Evolutionary conservation across 2,329 filamentous ascomycete genomes (phyloP), one percentile per base, ranked within the genome.

Genomic region (Dactylonectria macrodidyma): DNA sequence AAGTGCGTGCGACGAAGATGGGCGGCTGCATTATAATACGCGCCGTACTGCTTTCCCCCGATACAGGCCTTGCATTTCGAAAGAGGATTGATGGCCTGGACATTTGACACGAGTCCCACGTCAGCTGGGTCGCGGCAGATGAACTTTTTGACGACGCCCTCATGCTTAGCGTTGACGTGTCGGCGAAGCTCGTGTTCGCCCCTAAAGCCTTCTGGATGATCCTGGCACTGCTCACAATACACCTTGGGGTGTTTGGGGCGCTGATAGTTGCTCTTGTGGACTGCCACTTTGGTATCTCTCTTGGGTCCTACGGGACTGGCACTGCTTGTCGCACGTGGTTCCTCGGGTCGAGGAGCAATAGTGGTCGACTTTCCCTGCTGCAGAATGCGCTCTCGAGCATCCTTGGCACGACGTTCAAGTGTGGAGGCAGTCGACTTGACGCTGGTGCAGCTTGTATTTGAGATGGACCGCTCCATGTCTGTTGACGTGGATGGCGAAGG

Each of bases 11-110:
- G 91, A 48, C 95, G 89, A 10, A 98, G 87, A 79, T 98, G 95
- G 0, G 95, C 95, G 0, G 95, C 95, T 0, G 95, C 95, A 76
- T 98, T 98, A 82, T 98, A 98, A 82, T 98, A 96, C 16, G 93
- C 93, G 4, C 93, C 93, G 75, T 98, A 98, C 66, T 89, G 88
- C 84, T 97, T 98, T 62, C 87, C 83, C 50, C 87, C 87, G 56
- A 87, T 88, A 80, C 95, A 98, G 55, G 93, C 89, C 81, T 97
- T 97, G 88, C 95, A 98, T 73, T 92, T 92, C 58, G 86, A 84
- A 38, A 98, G 87, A 48, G 95, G 91, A 59, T 81, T 88, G 82
- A 87, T 86, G 80, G 82, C 89, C 78, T 73, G 85, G 74, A 80
- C 88, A 83, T 81, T 72, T 67, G 81, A 79, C n/a, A 74, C 71